phyloP scores from a whole-genome alignment of 2,329 filamentous ascomycete genomes.

The Fusarium nygamai region DNA sequence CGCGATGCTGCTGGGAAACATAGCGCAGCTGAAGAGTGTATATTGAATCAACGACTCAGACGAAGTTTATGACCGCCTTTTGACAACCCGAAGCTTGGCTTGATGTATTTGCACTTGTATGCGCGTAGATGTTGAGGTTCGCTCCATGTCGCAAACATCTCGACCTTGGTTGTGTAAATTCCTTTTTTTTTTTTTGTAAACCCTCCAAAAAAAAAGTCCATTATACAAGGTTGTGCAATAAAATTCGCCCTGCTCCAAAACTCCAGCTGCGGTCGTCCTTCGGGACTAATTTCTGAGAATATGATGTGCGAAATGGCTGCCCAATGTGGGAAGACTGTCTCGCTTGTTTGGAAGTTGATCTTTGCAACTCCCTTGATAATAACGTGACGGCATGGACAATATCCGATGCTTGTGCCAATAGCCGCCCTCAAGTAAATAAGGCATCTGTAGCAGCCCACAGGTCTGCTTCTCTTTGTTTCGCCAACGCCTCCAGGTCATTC shows the following conservation, averaged over 20 bases:
- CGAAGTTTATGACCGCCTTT: constrained; percentile 10
- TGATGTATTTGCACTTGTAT: background rate
- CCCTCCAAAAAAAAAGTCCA: background rate
- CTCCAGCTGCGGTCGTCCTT: background rate
- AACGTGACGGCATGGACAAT: background rate
- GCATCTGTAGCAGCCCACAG: constrained; percentile 57
- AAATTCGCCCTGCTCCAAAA: background rate
- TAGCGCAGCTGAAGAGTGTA: constrained; percentile 7
- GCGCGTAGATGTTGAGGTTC: background rate
- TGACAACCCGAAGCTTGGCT: background rate
- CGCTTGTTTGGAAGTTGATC: background rate
- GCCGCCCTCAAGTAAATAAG: constrained; percentile 46
- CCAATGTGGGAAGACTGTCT: background rate
- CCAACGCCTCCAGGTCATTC: constrained; percentile 26
- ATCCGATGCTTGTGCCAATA: background rate
- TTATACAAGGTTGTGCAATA: background rate
- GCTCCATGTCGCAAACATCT: background rate
- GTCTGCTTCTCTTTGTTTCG: constrained; percentile 45
- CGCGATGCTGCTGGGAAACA: background rate
- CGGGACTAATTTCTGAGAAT: background rate
- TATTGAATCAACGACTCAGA: constrained; percentile 4
- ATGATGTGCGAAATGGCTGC: background rate
- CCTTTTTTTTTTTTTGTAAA: background rate
- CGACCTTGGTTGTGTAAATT: background rate
- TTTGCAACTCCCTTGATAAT: background rate